Conservation (phyloP, 441 rosid species). For the Euphorbia schlechtendalii region DNA sequence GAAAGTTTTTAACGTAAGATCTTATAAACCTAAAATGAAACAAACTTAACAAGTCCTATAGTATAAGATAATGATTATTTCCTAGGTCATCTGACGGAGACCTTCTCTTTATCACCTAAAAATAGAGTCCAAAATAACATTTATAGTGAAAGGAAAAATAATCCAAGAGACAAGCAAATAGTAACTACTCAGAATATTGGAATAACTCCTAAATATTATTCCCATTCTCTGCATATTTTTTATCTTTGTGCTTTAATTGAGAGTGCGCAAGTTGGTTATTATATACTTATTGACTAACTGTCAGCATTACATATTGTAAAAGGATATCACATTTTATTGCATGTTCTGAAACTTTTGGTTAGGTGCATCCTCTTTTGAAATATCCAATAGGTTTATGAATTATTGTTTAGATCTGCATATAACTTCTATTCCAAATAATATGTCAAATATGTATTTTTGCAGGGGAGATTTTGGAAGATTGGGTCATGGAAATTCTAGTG, state of each 20-base stretch:
- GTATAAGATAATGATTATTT: background rate
- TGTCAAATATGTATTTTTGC: slow-evolving; percentile 10
- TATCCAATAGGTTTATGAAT: background rate
- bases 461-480: slow-evolving; percentile 99
- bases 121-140: background rate
- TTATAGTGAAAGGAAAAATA: background rate
- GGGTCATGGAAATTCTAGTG: slow-evolving; percentile 95
- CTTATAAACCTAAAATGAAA: background rate
- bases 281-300: background rate
- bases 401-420: background rate
- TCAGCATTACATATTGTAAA: background rate
- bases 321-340: background rate
- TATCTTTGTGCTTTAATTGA: background rate
- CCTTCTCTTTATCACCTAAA: background rate
- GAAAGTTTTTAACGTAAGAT: background rate
- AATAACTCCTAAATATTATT: background rate
- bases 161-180: background rate
- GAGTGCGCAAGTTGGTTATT: background rate
- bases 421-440: background rate
- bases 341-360: background rate
- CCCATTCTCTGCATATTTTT: background rate
- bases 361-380: background rate
- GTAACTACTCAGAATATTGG: background rate
- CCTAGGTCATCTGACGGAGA: background rate
- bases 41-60: background rate